Evolutionary conservation across 805 yeast genomes (phyloP), one percentile per base, ranked within the genome.

Genomic region (Ogataea nitratoaversa): DNA sequence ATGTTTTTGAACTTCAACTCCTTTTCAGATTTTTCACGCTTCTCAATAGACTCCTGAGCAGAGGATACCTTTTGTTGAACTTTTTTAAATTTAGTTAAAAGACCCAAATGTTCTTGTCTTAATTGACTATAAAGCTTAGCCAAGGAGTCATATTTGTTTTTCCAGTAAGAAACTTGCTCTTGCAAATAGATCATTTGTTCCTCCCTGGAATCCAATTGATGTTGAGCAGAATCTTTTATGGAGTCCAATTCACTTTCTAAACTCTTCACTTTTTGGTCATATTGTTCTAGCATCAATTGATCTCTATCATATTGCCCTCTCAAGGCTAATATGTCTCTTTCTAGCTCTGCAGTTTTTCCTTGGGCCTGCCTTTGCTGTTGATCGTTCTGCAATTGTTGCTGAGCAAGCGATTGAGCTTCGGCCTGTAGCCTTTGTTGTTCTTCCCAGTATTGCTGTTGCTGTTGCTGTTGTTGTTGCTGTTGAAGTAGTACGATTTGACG

Each of bases 71-170:
- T 86, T 50, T 87, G 85, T 63, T 88, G 95, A 34, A 82, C 72
- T 51, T 83, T 81, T 59, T 90, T 89, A 57, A 82, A 82, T 56
- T 82, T 83, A 37, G 84, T 72, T 56, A 90, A 71, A 41, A 89
- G 65, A 47, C 81, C 84, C 54, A 90, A 71, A 58, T 90, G 96
- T 63, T 90, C 97, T 63, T 86, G 95, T 57, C 97, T 82, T 51
- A 90, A 70, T 63, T 89, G 96, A 2, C 95, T 82, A 61, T 90
- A 90, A 48, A 90, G 70, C 55, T 87, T 87, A 5, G 96, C 96
- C 47, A 90, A 71, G 0, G 93, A 74, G 56, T 89, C 96, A 63
- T 90, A 90, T 66, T 90, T 90, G 39, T 76, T 77, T 46, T 85
- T 79, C 95, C 96, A 90, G 45, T 76, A 74, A 20, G 62, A 67